phyloP scores from a whole-genome alignment of 805 yeast species.

The Yarrowia sp. region DNA sequence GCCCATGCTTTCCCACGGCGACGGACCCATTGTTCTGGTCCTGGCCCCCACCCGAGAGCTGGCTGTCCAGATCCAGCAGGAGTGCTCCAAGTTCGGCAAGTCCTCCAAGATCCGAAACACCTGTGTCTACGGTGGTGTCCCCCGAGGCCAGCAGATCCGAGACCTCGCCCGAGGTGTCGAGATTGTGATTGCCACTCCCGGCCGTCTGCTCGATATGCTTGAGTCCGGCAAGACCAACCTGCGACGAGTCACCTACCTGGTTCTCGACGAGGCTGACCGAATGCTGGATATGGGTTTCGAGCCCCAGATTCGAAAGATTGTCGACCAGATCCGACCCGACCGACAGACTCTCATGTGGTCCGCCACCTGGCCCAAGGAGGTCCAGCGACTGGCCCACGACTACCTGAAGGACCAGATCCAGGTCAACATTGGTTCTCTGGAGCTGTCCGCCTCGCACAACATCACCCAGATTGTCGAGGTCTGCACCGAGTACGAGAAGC shows the following conservation, averaged over 20 bases:
- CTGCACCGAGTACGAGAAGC: conserved; percentile 86
- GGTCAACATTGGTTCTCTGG: conserved; percentile 94
- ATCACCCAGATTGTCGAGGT: conserved; percentile 93
- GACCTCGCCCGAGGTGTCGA: conserved; percentile 94
- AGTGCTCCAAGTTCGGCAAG: conserved; percentile 91
- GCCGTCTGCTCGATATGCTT: conserved; percentile 96
- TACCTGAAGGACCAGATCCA: conserved; percentile 91
- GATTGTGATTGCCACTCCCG: conserved; percentile 97
- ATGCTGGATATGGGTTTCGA: conserved; percentile 99
- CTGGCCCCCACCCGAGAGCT: conserved; percentile 98
- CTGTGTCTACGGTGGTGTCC: conserved; percentile 99
- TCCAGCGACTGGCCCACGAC: conserved; percentile 87
- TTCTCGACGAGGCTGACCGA: conserved; percentile 98
- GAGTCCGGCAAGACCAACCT: conserved; percentile 93
- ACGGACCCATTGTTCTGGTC: conserved; percentile 94
- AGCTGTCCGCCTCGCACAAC: conserved; percentile 93
- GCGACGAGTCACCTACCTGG: conserved; percentile 94
- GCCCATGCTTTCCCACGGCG: conserved; percentile 88
- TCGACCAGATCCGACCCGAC: conserved; percentile 97
- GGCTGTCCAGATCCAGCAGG: conserved; percentile 95
- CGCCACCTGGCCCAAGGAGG: conserved; percentile 99
- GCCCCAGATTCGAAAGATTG: conserved; percentile 98
- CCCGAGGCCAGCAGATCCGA: conserved; percentile 96
- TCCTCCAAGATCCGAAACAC: conserved; percentile 88
- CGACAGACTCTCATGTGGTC: conserved; percentile 99